A percentile compares a stretch with the other conserved stretches of the same genome.
These are phyloP conservation scores for Castanospermum australe DNA, from an alignment of 306 rosid species.

Conservation along the genomic window DNA sequence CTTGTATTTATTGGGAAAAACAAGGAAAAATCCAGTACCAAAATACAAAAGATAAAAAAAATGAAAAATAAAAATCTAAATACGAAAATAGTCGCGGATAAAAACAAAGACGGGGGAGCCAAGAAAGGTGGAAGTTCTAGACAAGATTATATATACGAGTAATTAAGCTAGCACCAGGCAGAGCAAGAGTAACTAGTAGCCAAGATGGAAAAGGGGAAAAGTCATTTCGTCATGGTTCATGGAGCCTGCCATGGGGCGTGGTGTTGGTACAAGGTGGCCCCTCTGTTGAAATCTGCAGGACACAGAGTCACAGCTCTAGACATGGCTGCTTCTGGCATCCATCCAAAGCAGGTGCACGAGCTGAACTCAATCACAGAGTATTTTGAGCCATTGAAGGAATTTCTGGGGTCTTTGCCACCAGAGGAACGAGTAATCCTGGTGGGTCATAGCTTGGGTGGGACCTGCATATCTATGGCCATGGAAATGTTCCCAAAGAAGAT, in stretches of 20 bases:
- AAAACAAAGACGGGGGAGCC: no score
- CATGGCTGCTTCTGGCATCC: conserved; percentile 55
- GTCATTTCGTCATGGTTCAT: conserved; percentile 59
- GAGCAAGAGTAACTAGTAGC: neutral
- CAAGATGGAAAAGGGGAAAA: neutral
- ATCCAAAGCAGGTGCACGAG: conserved; percentile 36
- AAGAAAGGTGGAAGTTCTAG: no score
- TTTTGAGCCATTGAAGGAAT: conserved; percentile 43
- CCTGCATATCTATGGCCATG: conserved; percentile 53
- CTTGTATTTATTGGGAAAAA: no score
- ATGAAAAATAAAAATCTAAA: no score
- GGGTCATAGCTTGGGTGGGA: conserved; percentile 59
- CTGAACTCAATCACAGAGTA: conserved; percentile 38
- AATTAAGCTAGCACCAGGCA: neutral
- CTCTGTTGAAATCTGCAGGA: conserved; percentile 39
- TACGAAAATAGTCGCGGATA: no score
- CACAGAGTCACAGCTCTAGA: conserved; percentile 53
- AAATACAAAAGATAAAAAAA: no score
- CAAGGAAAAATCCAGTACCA: no score
- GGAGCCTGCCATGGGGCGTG: conserved; percentile 67
- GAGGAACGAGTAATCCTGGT: conserved; percentile 56
- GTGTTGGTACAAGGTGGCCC: conserved; percentile 58
- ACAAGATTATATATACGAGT: no score
- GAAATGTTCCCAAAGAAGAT: conserved; percentile 53
- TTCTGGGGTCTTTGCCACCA: conserved; percentile 32